Evolutionary conservation across 192 early-diverging fungal species (phyloP).

Genomic region (Entomortierella lignicola): DNA sequence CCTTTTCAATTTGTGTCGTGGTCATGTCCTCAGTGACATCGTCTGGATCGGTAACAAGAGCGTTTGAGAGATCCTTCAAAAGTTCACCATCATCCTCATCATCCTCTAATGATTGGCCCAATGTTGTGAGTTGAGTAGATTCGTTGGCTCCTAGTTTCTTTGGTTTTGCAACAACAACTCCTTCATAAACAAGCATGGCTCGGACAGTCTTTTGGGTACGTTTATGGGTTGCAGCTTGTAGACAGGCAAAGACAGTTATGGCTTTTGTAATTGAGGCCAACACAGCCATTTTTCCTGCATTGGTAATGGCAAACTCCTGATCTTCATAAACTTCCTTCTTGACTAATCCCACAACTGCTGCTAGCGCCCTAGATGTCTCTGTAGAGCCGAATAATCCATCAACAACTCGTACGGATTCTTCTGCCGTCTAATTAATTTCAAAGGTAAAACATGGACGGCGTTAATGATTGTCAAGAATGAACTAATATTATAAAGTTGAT

Average conservation of each 20-base stretch:
- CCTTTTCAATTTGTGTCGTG: slow-evolving; percentile 44
- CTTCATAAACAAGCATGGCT: slow-evolving; percentile 69
- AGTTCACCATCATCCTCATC: slow-evolving; percentile 39
- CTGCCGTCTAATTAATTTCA: slow-evolving; percentile 70
- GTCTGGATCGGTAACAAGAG: slow-evolving; percentile 42
- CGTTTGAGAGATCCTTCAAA: slow-evolving; percentile 40
- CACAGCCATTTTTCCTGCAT: slow-evolving; percentile 74
- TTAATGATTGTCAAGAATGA: not conserved
- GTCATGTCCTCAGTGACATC: slow-evolving; percentile 53
- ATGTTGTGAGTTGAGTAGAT: slow-evolving; percentile 27
- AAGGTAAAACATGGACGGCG: not conserved
- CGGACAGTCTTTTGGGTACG: slow-evolving; percentile 59
- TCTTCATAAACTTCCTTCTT: slow-evolving; percentile 79
- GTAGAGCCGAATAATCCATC: slow-evolving; percentile 96
- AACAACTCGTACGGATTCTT: slow-evolving; percentile 90
- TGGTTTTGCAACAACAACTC: slow-evolving; percentile 62
- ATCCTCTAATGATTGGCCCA: slow-evolving; percentile 49
- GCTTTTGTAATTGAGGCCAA: slow-evolving; percentile 83
- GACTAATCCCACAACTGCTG: slow-evolving; percentile 83
- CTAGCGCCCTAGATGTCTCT: slow-evolving; percentile 90
- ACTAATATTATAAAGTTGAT: not conserved
- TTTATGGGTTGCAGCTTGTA: slow-evolving; percentile 84
- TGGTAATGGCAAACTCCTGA: slow-evolving; percentile 69
- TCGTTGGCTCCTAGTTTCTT: slow-evolving; percentile 52
- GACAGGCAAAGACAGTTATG: slow-evolving; percentile 84